Base-by-base conservation (phyloP, 139 green algal species). In the Auxenochlorella pyrenoidosa region DNA sequence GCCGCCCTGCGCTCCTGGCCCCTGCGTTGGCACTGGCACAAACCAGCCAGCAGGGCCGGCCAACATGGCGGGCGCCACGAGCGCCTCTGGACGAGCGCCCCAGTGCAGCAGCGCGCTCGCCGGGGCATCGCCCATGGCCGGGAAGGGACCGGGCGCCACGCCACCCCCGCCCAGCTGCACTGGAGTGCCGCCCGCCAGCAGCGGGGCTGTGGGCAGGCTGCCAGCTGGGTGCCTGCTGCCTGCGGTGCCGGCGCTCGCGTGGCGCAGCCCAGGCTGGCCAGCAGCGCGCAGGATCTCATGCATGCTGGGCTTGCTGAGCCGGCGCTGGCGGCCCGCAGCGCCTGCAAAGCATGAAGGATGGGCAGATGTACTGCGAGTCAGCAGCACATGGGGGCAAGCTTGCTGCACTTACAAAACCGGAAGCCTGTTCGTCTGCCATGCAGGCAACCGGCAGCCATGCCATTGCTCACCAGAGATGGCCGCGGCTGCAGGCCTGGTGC, bases 221-320 rank as follows among this genome's bases (percentile, higher is more conserved):
- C 54, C 51, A 36, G 28, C 40, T 77, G 6, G 58, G 58, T 15
- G 38, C 32, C 80, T 18, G 54, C 38, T 32, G 32, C 47, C 47
- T 3, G 44, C 32, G 32, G 44, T 30, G 44, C 44, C 32, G 32
- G 40, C 44, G 44, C 32, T 78, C 2, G 13, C 0, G 16, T 82
- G 76, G 26, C 34, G 32, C 43, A 8, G 5, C 75, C 30, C 1
- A 28, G 30, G 6, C 36, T 38, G 43, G 43, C 30, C 75, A 32
- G 44, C 30, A 30, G 75, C 43, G 59, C 43, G 40, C 43, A 81
- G 43, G 75, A 81, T 81, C 30, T 81, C 75, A 16, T 38, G 59
- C 75, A 81, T 81, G 75, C 75, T 81, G 75, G 75, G 75, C 75
- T 81, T 81, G 75, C 75, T 81, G 75, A 81, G 44, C 22, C 75